Percentiles rank a stretch among this genome's conserved stretches.
Conservation (phyloP, 2,329 filamentous ascomycete species). For the Ustulina deusta region DNA sequence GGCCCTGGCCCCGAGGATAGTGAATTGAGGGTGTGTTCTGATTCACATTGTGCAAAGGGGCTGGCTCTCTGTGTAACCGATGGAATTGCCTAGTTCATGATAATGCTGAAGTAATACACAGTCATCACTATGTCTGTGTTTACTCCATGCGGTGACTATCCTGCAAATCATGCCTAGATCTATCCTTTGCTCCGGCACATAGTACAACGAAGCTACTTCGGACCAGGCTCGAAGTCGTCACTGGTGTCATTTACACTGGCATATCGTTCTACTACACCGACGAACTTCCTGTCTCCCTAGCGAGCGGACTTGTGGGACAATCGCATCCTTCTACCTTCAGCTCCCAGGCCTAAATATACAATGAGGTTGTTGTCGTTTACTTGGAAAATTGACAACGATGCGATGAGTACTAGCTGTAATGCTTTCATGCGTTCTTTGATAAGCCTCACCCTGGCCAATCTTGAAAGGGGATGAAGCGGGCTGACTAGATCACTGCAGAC, state of each 20-base stretch:
- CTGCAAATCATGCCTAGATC: neutral
- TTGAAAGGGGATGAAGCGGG: neutral
- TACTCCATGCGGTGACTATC: neutral
- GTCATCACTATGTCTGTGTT: neutral
- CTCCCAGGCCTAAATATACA: neutral
- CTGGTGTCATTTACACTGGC: neutral
- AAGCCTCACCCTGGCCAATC: neutral
- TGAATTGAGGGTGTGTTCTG: neutral
- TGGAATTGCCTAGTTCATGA: neutral
- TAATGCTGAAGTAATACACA: neutral
- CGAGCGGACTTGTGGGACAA: neutral
- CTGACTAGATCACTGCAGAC: neutral
- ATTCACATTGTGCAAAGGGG: neutral
- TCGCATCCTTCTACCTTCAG: neutral
- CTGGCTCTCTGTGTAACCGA: neutral
- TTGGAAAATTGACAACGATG: neutral
- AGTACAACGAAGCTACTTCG: neutral
- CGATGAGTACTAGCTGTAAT: neutral
- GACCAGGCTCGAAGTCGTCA: neutral
- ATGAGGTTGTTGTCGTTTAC: neutral
- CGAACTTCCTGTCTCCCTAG: neutral
- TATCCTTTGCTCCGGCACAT: neutral
- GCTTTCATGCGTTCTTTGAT: slow-evolving; percentile 2
- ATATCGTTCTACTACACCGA: neutral
- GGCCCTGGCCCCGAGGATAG: neutral